Evolutionary conservation across 2,329 filamentous ascomycete genomes (phyloP), one percentile per base, ranked within the genome.

Genomic region (Talaromyces albobiverticillius): DNA sequence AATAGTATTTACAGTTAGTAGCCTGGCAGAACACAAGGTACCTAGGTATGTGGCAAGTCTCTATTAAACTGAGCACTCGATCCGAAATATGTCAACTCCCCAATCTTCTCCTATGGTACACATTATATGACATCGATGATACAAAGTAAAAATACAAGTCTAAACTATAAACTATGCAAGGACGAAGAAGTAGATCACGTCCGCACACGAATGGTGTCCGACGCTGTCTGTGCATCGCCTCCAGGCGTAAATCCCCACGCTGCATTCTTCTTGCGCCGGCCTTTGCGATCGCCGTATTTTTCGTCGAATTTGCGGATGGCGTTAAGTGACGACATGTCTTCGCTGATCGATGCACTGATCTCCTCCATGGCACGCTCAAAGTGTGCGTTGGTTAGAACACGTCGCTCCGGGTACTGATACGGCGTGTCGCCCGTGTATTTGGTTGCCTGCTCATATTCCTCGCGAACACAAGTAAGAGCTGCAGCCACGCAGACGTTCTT

Each of bases 251-350:
- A 83, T 3, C 81, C 81, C 69, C 77, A 80, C 1, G 74, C 73
- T 9, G 69, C 61, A 23, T 70, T 83, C 70, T 82, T 85, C 67
- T 82, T 83, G 66, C 83, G 81, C 61, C 82, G 82, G 1, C 81
- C 83, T 65, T 84, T 87, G 32, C 87, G 82, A 67, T 96, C 91
- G 23, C 94, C 93, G 69, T 92, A 99, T 69, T 93, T 88, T 73
- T 96, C 90, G 67, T 99, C 94, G 66, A 97, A 99, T 73, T 95
- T 95, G 63, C 90, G 83, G 64, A 99, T 96, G 11, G 89, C 89
- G 60, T 84, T 83, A 58, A 99, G 76, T 29, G 85, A 90, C 46
- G 84, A 80, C 93, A 96, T 97, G 65, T 99, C 92, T 71, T 96
- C 93, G 63, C 85, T 92, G 61, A 96, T 92, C 64, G 89, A 95